A percentile compares a stretch with the other conserved stretches of the same genome.
phyloP scores from a whole-genome alignment of 495 filamentous ascomycete species.

The Cercophora scortea region DNA sequence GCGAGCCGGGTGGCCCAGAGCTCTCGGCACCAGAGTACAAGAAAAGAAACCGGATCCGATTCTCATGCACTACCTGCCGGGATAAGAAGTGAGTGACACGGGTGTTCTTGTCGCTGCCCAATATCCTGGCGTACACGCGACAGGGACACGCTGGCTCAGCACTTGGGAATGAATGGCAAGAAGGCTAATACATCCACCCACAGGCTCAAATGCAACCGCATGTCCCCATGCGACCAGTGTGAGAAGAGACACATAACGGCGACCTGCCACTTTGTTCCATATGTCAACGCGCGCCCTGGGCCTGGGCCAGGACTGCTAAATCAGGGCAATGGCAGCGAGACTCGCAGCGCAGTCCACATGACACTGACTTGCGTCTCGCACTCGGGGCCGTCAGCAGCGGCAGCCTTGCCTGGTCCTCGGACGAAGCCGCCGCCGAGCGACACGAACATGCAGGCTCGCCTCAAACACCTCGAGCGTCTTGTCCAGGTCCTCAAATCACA shows the following conservation, averaged over 20 bases:
- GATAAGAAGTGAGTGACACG: constrained; percentile 39
- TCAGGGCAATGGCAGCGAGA: neutral
- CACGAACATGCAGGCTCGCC: constrained; percentile 36
- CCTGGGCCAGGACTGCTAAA: constrained; percentile 6
- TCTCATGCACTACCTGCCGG: constrained; percentile 47
- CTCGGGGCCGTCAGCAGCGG: too few relatives aligned
- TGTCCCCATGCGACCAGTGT: constrained; percentile 43
- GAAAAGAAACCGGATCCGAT: constrained; percentile 45
- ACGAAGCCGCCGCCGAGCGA: constrained; percentile 18
- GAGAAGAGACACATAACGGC: constrained; percentile 36
- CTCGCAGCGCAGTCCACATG: neutral
- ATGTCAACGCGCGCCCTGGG: constrained; percentile 14
- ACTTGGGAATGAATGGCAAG: neutral
- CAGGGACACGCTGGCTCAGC: neutral
- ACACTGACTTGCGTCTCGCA: too few relatives aligned
- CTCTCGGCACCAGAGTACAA: constrained; percentile 19
- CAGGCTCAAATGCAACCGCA: constrained; percentile 47
- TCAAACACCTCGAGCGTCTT: constrained; percentile 46
- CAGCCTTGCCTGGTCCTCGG: neutral
- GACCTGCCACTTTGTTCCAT: constrained; percentile 35
- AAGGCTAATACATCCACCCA: neutral
- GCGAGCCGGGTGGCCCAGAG: neutral
- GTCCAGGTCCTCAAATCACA: constrained; percentile 38
- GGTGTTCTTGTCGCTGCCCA: neutral
- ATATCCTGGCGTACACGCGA: neutral